phyloP scores from a whole-genome alignment of 768 basidiomycete genomes.

The Terana coerulea region DNA sequence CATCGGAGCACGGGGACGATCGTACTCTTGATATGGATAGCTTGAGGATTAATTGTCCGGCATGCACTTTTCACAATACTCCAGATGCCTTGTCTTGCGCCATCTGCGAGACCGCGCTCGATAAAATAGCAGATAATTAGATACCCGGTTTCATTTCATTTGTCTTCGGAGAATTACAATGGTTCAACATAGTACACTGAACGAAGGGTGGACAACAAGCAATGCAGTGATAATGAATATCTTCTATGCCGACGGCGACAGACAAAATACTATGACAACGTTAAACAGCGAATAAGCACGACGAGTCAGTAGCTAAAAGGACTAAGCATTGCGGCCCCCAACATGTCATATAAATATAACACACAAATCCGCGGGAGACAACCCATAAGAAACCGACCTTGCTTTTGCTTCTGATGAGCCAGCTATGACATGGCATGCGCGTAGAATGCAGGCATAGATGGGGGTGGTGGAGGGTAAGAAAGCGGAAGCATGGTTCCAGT shows the following conservation, averaged over 20 bases:
- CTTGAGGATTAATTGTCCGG: slow-evolving; percentile 41
- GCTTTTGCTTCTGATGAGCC: too few species aligned
- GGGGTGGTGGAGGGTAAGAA: slow-evolving; percentile 12
- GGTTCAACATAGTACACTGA: slow-evolving; percentile 11
- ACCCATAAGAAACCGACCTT: neutral
- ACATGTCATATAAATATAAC: slow-evolving; percentile 11
- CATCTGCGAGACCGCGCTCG: slow-evolving; percentile 27
- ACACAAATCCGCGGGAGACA: slow-evolving; percentile 1
- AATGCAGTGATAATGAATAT: slow-evolving; percentile 15
- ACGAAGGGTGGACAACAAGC: slow-evolving; percentile 3
- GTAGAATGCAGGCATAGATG: slow-evolving; percentile 11
- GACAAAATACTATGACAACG: slow-evolving; percentile 13
- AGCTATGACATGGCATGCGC: slow-evolving; percentile 7
- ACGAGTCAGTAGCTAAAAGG: slow-evolving; percentile 2
- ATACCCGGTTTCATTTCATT: slow-evolving; percentile 7
- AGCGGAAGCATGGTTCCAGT: slow-evolving; percentile 22
- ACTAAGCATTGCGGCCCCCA: neutral
- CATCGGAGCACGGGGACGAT: slow-evolving; percentile 25
- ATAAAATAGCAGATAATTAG: neutral
- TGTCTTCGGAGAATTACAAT: neutral
- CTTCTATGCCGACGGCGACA: slow-evolving; percentile 9
- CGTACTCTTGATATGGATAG: slow-evolving; percentile 21
- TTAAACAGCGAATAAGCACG: slow-evolving; percentile 12
- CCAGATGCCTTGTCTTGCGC: slow-evolving; percentile 29
- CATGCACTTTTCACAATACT: slow-evolving; percentile 59